phyloP scores from a whole-genome alignment of 805 yeast species.

The Wickerhamiella shivajii region DNA sequence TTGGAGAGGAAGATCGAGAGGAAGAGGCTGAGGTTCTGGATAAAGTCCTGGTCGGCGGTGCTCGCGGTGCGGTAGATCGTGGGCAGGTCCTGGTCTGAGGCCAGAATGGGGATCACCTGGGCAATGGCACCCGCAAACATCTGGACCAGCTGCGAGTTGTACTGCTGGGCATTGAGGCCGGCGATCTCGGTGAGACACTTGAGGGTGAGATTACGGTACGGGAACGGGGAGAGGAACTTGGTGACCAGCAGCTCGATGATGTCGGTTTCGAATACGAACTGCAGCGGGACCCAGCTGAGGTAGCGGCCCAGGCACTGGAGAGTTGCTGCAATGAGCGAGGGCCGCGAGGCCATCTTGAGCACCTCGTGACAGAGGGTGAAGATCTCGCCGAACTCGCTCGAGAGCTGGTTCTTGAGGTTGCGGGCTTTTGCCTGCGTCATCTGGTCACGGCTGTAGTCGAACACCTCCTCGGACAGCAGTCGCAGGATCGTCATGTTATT shows the following conservation, averaged over 20 bases:
- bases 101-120: constrained; percentile 51
- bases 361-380: constrained; percentile 89
- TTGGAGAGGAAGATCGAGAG: constrained; percentile 68
- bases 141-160: constrained; percentile 42
- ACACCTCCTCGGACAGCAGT: constrained; percentile 85
- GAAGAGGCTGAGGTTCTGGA: constrained; percentile 90
- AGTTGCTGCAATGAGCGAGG: constrained; percentile 73
- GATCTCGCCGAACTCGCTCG: constrained; percentile 82
- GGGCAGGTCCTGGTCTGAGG: constrained; percentile 56
- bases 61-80: constrained; percentile 59
- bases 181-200: constrained; percentile 91
- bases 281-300: constrained; percentile 87
- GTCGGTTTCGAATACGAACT: constrained; percentile 79
- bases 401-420: constrained; percentile 66
- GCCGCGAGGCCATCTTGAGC: constrained; percentile 73
- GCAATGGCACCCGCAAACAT: constrained; percentile 66
- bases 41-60: constrained; percentile 78
- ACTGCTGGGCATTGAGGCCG: constrained; percentile 40
- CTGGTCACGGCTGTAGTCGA: constrained; percentile 88
- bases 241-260: constrained; percentile 54
- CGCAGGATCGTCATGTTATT: constrained; percentile 90
- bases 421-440: constrained; percentile 93
- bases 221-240: constrained; percentile 63
- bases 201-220: constrained; percentile 69
- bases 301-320: constrained; percentile 69